Evolutionary conservation across 768 basidiomycete genomes (phyloP).

Genomic region (Hypsizygus marmoreus): DNA sequence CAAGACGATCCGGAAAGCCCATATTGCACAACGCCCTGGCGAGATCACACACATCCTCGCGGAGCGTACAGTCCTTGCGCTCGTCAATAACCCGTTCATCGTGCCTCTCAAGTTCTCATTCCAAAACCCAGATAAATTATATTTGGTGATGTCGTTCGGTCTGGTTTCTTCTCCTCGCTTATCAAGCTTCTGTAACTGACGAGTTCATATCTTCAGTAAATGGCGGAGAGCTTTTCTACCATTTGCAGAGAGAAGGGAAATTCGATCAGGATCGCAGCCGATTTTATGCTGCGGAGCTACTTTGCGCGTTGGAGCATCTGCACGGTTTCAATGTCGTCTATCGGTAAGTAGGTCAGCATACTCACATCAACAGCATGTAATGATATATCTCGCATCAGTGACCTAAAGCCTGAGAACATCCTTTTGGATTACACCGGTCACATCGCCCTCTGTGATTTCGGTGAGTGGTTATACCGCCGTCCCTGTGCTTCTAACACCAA

Average conservation of each 20-base stretch:
- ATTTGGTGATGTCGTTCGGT: constrained; percentile 97
- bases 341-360: constrained; percentile 64
- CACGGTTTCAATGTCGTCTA: constrained; percentile 99
- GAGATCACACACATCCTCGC: constrained; percentile 99
- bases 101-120: constrained; percentile 99
- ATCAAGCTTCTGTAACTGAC: constrained; percentile 3
- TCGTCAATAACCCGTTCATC: constrained; percentile 99
- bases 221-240: constrained; percentile 97
- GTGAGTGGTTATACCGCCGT: constrained; percentile 32
- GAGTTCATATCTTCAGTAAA: constrained; percentile 60
- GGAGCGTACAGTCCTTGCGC: constrained; percentile 93
- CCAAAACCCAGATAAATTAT: constrained; percentile 96
- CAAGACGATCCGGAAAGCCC: constrained; percentile 97
- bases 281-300: constrained; percentile 97
- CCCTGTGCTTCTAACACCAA: constrained; percentile 5
- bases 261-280: constrained; percentile 93
- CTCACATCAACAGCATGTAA: no score
- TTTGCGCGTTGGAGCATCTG: constrained; percentile 93
- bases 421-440: constrained; percentile 96
- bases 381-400: constrained; percentile 48
- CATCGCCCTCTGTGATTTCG: constrained; percentile 97
- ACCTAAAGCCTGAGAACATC: constrained; percentile 98
- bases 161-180: constrained; percentile 1
- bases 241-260: constrained; percentile 93
- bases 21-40: constrained; percentile 92